phyloP scores from a whole-genome alignment of 2,329 filamentous ascomycete species.

The Rugonectria rugulosa region DNA sequence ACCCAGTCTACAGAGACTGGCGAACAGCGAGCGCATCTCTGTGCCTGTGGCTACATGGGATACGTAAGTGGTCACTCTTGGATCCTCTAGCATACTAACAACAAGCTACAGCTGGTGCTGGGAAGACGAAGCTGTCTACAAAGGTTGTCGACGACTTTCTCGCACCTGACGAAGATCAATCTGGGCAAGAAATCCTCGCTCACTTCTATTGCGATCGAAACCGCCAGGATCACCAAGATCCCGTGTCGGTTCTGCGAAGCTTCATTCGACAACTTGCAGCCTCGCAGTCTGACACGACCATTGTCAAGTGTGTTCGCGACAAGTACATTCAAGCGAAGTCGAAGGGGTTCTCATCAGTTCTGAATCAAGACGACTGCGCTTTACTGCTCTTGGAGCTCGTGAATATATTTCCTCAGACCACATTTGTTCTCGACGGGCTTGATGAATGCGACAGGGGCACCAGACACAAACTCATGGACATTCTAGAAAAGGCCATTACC shows the following conservation, averaged over 20 bases:
- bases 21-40: neutral
- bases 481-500: slow-evolving; percentile 5
- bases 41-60: slow-evolving; percentile 14
- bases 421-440: slow-evolving; percentile 24
- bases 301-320: neutral
- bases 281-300: neutral
- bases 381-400: slow-evolving; percentile 12
- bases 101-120: slow-evolving; percentile 10
- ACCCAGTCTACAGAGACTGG: slow-evolving; percentile 13
- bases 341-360: slow-evolving; percentile 5
- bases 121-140: slow-evolving; percentile 23
- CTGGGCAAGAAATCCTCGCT: slow-evolving; percentile 16
- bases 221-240: slow-evolving; percentile 16
- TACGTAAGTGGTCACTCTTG: no score
- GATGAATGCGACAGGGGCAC: slow-evolving; percentile 26
- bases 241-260: slow-evolving; percentile 19
- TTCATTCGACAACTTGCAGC: slow-evolving; percentile 25
- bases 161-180: neutral
- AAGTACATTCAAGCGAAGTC: slow-evolving; percentile 8
- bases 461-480: slow-evolving; percentile 10
- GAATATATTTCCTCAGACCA: slow-evolving; percentile 8
- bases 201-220: slow-evolving; percentile 29
- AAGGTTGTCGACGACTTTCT: slow-evolving; percentile 17
- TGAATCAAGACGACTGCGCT: slow-evolving; percentile 17
- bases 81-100: neutral